phyloP scores from a whole-genome alignment of 2,329 filamentous ascomycete species.

The Podosphaera fusca region DNA sequence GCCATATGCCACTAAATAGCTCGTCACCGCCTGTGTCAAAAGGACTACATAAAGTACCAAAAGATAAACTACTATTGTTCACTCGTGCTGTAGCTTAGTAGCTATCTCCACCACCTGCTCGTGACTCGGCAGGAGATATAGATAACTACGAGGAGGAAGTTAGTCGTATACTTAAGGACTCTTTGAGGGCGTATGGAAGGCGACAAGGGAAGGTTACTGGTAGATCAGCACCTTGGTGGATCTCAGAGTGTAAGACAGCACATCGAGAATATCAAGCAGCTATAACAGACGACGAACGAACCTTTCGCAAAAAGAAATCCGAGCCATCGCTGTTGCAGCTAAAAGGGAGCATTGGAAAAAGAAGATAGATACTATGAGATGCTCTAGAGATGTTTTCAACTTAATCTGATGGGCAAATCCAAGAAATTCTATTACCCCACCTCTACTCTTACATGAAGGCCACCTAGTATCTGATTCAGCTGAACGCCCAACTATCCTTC shows the following conservation, averaged over 20 bases:
- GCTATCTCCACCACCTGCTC: background rate
- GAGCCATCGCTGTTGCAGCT: background rate
- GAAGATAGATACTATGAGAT: background rate
- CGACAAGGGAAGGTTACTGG: background rate
- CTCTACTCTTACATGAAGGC: background rate
- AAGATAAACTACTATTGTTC: background rate
- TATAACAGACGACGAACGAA: background rate
- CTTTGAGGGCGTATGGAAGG: background rate
- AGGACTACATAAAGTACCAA: background rate
- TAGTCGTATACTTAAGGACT: background rate
- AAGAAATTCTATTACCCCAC: background rate
- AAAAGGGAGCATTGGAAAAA: background rate
- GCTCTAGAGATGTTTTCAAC: background rate
- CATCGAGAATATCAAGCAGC: background rate
- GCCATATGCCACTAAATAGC: background rate
- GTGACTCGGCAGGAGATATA: background rate
- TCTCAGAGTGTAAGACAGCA: background rate
- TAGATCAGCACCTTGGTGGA: background rate
- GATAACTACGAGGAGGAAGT: background rate
- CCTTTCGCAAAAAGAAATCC: background rate
- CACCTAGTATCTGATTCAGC: background rate
- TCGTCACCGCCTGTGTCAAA: background rate
- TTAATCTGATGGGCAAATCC: background rate
- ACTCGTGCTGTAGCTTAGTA: background rate
- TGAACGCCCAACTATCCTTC: background rate